These are phyloP conservation scores for Davidsoniella virescens DNA, from an alignment of 2,329 filamentous ascomycete species.

Conservation along the genomic window DNA sequence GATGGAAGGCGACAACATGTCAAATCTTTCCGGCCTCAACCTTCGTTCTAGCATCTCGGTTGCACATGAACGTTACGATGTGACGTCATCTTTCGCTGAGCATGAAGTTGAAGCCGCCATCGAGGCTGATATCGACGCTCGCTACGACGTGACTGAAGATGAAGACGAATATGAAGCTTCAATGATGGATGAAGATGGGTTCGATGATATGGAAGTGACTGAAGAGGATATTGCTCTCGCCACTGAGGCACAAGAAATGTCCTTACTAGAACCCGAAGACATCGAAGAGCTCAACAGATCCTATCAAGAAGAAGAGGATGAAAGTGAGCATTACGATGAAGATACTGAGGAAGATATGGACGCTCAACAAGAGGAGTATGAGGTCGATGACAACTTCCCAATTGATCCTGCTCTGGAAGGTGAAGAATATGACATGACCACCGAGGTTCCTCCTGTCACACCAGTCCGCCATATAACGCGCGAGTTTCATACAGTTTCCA, in stretches of 20 bases:
- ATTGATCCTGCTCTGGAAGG: slow-evolving; percentile 29
- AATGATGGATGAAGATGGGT: slow-evolving; percentile 21
- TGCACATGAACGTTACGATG: slow-evolving; percentile 13
- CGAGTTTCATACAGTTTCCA: slow-evolving; percentile 53
- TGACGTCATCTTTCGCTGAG: slow-evolving; percentile 34
- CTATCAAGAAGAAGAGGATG: slow-evolving; percentile 12
- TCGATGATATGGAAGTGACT: slow-evolving; percentile 31
- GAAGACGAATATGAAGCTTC: slow-evolving; percentile 2
- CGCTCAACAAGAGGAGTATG: background rate
- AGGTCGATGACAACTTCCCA: slow-evolving; percentile 30
- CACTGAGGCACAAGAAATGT: slow-evolving; percentile 44
- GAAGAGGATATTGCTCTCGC: slow-evolving; percentile 42
- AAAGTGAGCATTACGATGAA: slow-evolving; percentile 12
- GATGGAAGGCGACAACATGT: slow-evolving; percentile 8
- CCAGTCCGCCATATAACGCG: slow-evolving; percentile 37
- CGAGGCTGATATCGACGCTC: slow-evolving; percentile 20
- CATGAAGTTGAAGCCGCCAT: slow-evolving; percentile 21
- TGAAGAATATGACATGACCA: slow-evolving; percentile 10
- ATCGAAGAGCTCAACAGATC: slow-evolving; percentile 20
- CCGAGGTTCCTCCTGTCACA: slow-evolving; percentile 31
- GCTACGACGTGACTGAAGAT: slow-evolving; percentile 9
- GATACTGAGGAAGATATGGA: slow-evolving; percentile 2
- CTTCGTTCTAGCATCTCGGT: slow-evolving; percentile 1
- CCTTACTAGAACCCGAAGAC: slow-evolving; percentile 31
- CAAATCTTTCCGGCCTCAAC: background rate